Evolutionary conservation across 768 basidiomycete species (phyloP), one percentile per base, ranked within the genome.

Genomic region (Mycena capillaripes): DNA sequence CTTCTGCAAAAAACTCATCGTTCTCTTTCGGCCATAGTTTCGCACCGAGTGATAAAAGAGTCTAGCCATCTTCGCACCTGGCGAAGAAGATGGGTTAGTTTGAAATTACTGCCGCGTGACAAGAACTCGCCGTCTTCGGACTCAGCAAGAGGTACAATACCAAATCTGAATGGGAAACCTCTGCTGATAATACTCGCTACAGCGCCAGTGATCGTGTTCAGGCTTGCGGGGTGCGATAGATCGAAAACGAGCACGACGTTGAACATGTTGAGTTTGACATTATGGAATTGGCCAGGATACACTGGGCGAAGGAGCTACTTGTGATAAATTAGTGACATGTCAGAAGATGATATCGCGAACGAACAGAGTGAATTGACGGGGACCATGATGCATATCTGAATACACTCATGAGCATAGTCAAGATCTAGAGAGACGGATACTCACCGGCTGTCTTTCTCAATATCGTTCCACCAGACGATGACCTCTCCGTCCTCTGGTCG

Each of bases 401-500:
- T 16, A 34, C 21, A 7, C 12, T n/a, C n/a, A 72, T 52, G 44
- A 65, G 48, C 27, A 29, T 30, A 52, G 25, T 52, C 61, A n/a
- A 25, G 48, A 75, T 72, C 21, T 63, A 69, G 36, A 44, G 9
- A 38, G 46, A 7, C 71, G 75, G 77, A 79, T 1, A 77, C 85
- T 70, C 83, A 95, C 86, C 91, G 86, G 46, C 82, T 85, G 81
- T 99, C 98, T 73, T 90, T 93, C 83, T 95, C 93, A 23, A 99
- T 81, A 78, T 99, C 92, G 80, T 99, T 99, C 92, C 93, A 94
- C 90, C 95, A 99, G 0, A 92, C 78, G 44, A 97, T 87, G 4
- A 93, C 86, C 40, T 83, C 86, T 0, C 92, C 95, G 2, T 89
- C 95, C 79, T 99, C 98, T 4, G 79, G 77, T 21, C 95, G 85